Evolutionary conservation across 1,284 basidiomycete species (phyloP), one percentile per base, ranked within the genome.

Genomic region (Stereum hirsutum): DNA sequence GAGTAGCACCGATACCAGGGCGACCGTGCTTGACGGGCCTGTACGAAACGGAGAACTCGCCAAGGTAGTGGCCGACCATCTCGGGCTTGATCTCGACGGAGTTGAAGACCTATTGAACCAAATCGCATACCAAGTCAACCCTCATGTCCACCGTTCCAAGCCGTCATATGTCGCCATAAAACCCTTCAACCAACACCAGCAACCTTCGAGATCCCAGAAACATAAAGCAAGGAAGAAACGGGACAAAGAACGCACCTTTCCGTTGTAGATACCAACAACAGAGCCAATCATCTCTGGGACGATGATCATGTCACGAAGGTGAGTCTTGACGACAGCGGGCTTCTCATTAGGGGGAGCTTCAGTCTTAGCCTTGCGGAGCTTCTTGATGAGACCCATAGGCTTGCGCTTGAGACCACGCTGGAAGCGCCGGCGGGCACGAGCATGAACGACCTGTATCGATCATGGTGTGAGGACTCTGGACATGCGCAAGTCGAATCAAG

Each of bases 261-360:
- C 93, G 64, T 94, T 95, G 86, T 99, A 99, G 64, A 96, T 93
- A 56, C 92, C 93, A 54, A 95, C 81, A 52, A 95, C 89, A 55
- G 82, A 88, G 53, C 95, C 95, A 66, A 99, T 97, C 96, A 99
- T 99, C 77, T 99, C 95, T 46, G 95, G 96, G 51, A 99, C 95
- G 65, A 99, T 85, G 68, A 98, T 94, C 95, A 99, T 99, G 75
- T 99, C 86, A 63, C 95, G 92, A 56, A 99, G 77, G 72, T 99
- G 96, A 45, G 96, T 99, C 81, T 98, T 99, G 64, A 99, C 93
- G 56, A 93, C 89, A 44, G 89, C 79, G 51, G 96, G 96, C 78
- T 99, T 99, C 74, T 98, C 91, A 72, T 97, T 97, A 58, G 95
- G 89, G 49, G 79, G 89, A 35, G 93, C 91, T 70, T 98, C 94